Evolutionary conservation across 768 basidiomycete genomes (phyloP).

Genomic region (Porpolomopsis calyptriformis): DNA sequence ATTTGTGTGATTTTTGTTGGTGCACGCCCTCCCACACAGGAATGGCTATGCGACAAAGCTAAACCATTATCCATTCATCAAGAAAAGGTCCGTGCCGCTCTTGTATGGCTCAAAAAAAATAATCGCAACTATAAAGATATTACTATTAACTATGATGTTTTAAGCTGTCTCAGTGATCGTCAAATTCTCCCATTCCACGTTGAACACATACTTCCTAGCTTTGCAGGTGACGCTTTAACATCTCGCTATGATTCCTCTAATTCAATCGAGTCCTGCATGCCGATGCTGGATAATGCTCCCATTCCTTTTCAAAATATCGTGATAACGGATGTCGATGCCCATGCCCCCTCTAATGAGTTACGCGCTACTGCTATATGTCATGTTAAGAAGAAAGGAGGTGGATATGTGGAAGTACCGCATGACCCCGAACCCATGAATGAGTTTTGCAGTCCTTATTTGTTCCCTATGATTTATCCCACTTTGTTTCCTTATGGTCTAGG

Average conservation of each 20-base stretch:
- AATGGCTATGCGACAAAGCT: conserved; percentile 26
- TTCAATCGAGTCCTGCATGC: conserved; percentile 14
- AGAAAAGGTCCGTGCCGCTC: conserved; percentile 22
- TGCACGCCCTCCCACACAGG: conserved; percentile 12
- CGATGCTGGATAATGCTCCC: conserved; percentile 3
- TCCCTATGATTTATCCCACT: conserved; percentile 34
- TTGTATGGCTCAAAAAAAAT: conserved; percentile 26
- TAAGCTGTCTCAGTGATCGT: conserved; percentile 14
- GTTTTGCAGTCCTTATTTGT: conserved; percentile 26
- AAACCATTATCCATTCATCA: conserved; percentile 24
- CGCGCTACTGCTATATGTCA: conserved; percentile 26
- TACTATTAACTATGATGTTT: conserved; percentile 13
- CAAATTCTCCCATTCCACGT: conserved; percentile 20
- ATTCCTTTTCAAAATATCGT: conserved; percentile 18
- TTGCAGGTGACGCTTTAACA: conserved; percentile 4
- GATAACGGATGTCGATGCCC: conserved; percentile 22
- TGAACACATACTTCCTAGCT: conserved; percentile 14
- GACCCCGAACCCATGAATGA: conserved; percentile 23
- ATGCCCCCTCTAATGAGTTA: conserved; percentile 18
- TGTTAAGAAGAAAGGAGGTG: conserved; percentile 18
- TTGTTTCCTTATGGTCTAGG: conserved; percentile 35
- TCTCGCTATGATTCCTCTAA: conserved; percentile 9
- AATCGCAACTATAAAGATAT: conserved; percentile 27
- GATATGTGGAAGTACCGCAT: conserved; percentile 23
- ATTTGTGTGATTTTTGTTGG: conserved; percentile 35